Evolutionary conservation across 352 stramenopile species (phyloP), one percentile per base, ranked within the genome.

Genomic region (Peronosclerospora sorghi): DNA sequence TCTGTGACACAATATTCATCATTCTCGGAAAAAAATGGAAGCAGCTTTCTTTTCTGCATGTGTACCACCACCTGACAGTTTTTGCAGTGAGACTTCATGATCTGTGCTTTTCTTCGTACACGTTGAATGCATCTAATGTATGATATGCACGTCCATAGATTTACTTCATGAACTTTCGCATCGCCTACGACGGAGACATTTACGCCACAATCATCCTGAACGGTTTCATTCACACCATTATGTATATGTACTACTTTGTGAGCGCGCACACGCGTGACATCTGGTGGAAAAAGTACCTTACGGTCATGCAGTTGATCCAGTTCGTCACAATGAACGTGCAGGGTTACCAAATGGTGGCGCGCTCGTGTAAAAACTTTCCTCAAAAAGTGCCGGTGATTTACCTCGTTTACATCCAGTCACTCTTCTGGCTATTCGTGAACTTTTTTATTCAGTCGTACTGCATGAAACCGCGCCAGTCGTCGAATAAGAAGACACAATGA

Each of bases 171-270:
- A 97, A 97, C 63, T 62, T 66, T 24, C 56, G 96, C 53, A 72
- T 95, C 1, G 83, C 86, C 18, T 97, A 97, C 57, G 94, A 98
- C 66, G 93, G 93, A 40, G 94, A 98, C 68, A 87, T 98, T 43
- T 98, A 94, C 68, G 72, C 96, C 20, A 98, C 93, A 24, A 94
- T 98, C 54, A 74, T 97, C 23, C 63, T 98, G 26, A 98, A 98
- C 62, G 86, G 87, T 37, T 97, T 97, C 62, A 97, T 98, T 57
- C 95, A 98, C 72, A 97, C 90, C 18, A 92, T 98, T 55, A 98
- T 98, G 94, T 98, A 98, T 81, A 97, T 89, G 29, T 98, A 98
- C 69, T 98, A 98, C 84, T 97, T 97, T 52, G 93, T 98, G 29
- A 96, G 84, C 65, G 93, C 96, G 50, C 90, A 98, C 71, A 97